phyloP scores from a whole-genome alignment of 2,329 filamentous ascomycete genomes.

The Fusarium agapanthi region DNA sequence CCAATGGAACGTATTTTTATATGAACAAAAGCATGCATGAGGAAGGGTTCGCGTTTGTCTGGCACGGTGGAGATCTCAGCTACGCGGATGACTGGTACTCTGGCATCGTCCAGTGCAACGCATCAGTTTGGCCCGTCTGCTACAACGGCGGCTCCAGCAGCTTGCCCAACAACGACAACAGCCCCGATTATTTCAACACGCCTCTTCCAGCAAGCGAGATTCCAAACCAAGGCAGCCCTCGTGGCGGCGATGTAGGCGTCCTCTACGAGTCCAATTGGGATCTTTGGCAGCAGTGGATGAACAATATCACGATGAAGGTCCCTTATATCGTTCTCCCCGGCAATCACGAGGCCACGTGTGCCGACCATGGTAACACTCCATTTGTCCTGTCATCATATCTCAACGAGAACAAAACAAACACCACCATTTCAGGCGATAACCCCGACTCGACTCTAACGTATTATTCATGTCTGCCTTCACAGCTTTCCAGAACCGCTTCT shows the following conservation, averaged over 20 bases:
- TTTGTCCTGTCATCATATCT: neutral
- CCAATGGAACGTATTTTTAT: neutral
- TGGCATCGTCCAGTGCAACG: neutral
- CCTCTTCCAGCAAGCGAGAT: neutral
- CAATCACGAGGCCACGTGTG: neutral
- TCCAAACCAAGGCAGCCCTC: neutral
- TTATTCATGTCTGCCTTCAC: neutral
- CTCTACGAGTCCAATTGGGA: conserved; percentile 8
- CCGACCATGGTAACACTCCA: neutral
- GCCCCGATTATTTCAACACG: neutral
- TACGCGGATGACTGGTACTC: conserved; percentile 9
- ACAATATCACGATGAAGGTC: neutral
- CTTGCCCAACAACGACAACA: neutral
- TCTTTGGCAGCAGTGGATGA: conserved; percentile 13
- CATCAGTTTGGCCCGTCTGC: neutral
- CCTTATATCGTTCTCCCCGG: neutral
- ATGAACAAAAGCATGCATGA: neutral
- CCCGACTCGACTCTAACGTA: neutral
- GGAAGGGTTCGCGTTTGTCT: neutral
- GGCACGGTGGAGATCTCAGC: conserved; percentile 1
- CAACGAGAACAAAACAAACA: neutral
- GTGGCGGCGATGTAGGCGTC: neutral
- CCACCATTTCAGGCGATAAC: neutral
- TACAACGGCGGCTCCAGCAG: neutral
- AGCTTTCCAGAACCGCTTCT: neutral